phyloP scores from a whole-genome alignment of 345 rosid species.

The Syzygium oleosum region DNA sequence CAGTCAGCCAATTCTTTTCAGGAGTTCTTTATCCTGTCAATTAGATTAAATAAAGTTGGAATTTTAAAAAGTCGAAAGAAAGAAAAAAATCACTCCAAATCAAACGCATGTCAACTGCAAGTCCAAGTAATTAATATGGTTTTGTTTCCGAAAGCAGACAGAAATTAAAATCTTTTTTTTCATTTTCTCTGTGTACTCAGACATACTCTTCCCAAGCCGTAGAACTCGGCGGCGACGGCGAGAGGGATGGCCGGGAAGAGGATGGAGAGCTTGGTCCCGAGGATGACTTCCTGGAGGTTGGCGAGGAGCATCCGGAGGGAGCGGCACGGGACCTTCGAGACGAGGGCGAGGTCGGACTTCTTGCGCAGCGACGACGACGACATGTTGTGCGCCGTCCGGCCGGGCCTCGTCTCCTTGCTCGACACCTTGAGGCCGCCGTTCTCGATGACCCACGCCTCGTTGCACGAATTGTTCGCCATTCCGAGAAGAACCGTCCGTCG shows the following conservation, averaged over 20 bases:
- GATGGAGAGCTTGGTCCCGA: slow-evolving; percentile 74
- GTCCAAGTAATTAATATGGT: background rate
- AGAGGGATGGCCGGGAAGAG: slow-evolving; percentile 79
- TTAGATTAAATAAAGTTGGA: background rate
- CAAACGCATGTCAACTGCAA: background rate
- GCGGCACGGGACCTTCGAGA: slow-evolving; percentile 43
- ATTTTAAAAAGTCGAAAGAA: no score
- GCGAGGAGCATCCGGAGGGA: slow-evolving; percentile 35
- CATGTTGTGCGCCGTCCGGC: slow-evolving; percentile 80
- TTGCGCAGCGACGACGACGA: slow-evolving; percentile 74
- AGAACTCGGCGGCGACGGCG: slow-evolving; percentile 46
- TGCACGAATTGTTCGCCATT: slow-evolving; percentile 15
- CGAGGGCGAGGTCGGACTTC: slow-evolving; percentile 59
- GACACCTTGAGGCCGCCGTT: slow-evolving; percentile 41
- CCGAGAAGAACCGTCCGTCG: background rate
- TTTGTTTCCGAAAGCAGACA: background rate
- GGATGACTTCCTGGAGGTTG: slow-evolving; percentile 76
- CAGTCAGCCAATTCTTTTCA: background rate
- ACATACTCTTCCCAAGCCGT: slow-evolving; percentile 48
- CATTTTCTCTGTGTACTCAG: background rate
- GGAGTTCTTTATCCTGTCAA: background rate
- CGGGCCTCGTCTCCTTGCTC: slow-evolving; percentile 53
- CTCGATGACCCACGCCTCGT: slow-evolving; percentile 46
- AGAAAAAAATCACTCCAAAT: background rate
- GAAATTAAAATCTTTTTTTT: background rate